Percentiles rank a stretch among this genome's conserved stretches.
These are phyloP conservation scores for Volutella citrinella DNA, from an alignment of 2,329 filamentous ascomycete species.

Conservation along the genomic window DNA sequence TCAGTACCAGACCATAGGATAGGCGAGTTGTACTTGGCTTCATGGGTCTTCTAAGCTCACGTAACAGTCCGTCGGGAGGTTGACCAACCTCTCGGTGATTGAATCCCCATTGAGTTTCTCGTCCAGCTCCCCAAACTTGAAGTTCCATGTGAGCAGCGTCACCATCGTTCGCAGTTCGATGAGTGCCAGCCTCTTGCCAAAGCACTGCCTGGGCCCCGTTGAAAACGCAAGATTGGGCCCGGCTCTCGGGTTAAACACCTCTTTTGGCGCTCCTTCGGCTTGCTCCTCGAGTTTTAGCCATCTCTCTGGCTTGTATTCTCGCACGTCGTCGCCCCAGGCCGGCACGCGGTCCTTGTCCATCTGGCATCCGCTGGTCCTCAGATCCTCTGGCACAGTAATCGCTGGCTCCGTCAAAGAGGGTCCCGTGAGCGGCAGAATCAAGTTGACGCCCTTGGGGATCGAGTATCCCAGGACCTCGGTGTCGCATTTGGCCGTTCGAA, in stretches of 20 bases:
- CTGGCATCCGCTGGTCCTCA: constrained; percentile 22
- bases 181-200: constrained; percentile 35
- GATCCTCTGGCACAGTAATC: constrained; percentile 24
- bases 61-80: constrained; percentile 25
- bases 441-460: constrained; percentile 33
- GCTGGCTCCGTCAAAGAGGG: constrained; percentile 27
- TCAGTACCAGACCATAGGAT: too few species aligned
- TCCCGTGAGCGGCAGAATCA: constrained; percentile 27
- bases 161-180: constrained; percentile 34
- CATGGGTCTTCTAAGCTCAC: too few species aligned
- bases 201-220: constrained; percentile 35
- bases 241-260: constrained; percentile 29
- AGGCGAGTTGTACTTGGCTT: too few species aligned
- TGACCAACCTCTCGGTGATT: constrained; percentile 21
- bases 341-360: constrained; percentile 22
- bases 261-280: constrained; percentile 7
- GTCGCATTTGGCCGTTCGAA: constrained; percentile 28
- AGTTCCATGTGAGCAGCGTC: constrained; percentile 37
- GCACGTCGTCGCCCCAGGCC: constrained; percentile 29
- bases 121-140: constrained; percentile 25
- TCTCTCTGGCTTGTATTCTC: constrained; percentile 34
- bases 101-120: constrained; percentile 16
- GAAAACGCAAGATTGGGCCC: constrained; percentile 37
- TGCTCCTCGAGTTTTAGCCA: constrained; percentile 28
- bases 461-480: constrained; percentile 31